These are phyloP conservation scores for Neurospora sp. DNA, from an alignment of 495 filamentous ascomycete species.

Conservation along the genomic window DNA sequence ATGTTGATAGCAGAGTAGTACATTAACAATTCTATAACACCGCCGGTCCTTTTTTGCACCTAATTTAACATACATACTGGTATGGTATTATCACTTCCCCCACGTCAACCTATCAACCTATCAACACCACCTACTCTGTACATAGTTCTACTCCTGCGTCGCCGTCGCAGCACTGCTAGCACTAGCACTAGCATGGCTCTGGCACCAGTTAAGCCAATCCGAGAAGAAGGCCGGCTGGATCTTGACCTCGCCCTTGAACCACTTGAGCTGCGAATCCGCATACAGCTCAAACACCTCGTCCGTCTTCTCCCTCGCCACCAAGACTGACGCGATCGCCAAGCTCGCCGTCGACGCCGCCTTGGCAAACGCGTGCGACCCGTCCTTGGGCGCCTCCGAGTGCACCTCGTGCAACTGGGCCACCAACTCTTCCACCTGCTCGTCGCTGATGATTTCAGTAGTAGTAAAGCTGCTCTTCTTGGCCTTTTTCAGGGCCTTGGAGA, in stretches of 20 bases:
- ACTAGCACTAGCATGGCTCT: conserved; percentile 32
- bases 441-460: conserved; percentile 12
- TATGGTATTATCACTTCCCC: background rate
- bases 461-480: conserved; percentile 20
- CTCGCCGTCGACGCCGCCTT: conserved; percentile 40
- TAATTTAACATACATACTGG: background rate
- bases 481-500: conserved; percentile 61
- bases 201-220: conserved; percentile 50
- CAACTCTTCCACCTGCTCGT: conserved; percentile 26
- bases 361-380: conserved; percentile 39
- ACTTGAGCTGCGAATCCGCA: conserved; percentile 32
- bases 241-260: conserved; percentile 35
- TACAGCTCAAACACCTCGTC: conserved; percentile 28
- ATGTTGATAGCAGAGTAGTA: background rate
- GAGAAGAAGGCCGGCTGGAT: conserved; percentile 40
- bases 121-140: background rate
- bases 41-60: background rate
- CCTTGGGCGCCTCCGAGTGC: conserved; percentile 61
- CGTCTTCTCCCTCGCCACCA: conserved; percentile 15
- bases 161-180: conserved; percentile 1
- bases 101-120: background rate
- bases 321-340: conserved; percentile 34
- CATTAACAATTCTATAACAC: background rate
- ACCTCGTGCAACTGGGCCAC: conserved; percentile 54
- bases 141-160: background rate